Evolutionary conservation across 2,329 filamentous ascomycete species (phyloP).

Genomic region (Cercospora citrullina): DNA sequence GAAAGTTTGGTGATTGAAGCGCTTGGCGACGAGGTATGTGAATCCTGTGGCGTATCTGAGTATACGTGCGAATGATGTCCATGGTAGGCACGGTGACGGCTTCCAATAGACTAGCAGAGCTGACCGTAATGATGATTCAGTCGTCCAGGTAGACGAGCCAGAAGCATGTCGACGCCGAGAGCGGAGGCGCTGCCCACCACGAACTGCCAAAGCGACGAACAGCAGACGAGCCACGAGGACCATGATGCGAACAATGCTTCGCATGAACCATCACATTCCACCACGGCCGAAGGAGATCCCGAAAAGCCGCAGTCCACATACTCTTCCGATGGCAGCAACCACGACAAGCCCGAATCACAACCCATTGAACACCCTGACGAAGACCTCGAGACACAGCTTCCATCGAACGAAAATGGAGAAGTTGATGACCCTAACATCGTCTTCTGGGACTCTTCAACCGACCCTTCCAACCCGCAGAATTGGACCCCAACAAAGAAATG

Average conservation of each 20-base stretch:
- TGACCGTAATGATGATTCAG: not conserved
- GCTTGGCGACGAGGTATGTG: not conserved
- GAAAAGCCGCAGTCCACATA: not conserved
- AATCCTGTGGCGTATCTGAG: not conserved
- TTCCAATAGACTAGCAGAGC: not conserved
- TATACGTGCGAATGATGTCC: not conserved
- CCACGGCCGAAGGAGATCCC: not conserved
- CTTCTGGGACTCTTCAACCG: slow-evolving; percentile 59
- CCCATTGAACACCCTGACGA: not conserved
- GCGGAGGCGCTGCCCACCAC: not conserved
- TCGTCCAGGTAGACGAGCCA: not conserved
- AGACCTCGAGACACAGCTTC: slow-evolving; percentile 2
- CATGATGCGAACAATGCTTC: not conserved
- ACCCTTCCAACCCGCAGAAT: slow-evolving; percentile 60
- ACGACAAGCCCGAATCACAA: not conserved
- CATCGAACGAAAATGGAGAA: not conserved
- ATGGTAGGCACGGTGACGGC: not conserved
- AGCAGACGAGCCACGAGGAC: not conserved
- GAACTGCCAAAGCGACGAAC: not conserved
- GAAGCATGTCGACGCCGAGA: not conserved
- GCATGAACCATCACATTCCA: not conserved
- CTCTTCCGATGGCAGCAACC: not conserved
- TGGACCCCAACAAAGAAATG: slow-evolving; percentile 54
- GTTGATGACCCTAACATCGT: slow-evolving; percentile 54
- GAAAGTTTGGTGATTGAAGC: not conserved